phyloP scores from a whole-genome alignment of 768 basidiomycete genomes.

The Podaxis carcinomalis region DNA sequence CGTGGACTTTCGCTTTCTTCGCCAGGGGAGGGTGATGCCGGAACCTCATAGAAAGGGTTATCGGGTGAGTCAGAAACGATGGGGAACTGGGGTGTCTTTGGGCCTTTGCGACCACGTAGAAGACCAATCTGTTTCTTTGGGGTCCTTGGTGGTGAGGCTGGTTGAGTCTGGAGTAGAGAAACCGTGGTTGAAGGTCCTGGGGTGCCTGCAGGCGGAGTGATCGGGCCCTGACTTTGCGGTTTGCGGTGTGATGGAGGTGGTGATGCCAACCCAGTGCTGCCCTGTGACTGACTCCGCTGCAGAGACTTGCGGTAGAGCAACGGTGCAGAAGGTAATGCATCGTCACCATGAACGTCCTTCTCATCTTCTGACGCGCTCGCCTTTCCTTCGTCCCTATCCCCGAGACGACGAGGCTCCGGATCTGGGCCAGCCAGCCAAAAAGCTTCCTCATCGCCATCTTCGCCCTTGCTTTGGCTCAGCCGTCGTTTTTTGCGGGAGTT shows the following conservation, averaged over 20 bases:
- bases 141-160: conserved; percentile 36
- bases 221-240: conserved; percentile 1
- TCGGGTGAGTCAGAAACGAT: conserved; percentile 55
- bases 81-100: conserved; percentile 5
- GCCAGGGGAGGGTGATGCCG: conserved; percentile 25
- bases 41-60: conserved; percentile 58
- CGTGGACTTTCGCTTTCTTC: conserved; percentile 29
- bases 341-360: conserved; percentile 5
- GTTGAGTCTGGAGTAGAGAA: conserved; percentile 11
- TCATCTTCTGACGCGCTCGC: conserved; percentile 12
- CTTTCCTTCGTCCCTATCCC: conserved; percentile 11
- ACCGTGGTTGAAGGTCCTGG: conserved; percentile 7
- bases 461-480: conserved; percentile 23
- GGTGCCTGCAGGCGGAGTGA: conserved; percentile 1
- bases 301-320: conserved; percentile 30
- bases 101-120: conserved; percentile 15
- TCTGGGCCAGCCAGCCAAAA: conserved; percentile 41
- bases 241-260: conserved; percentile 65
- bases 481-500: conserved; percentile 36
- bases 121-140: conserved; percentile 25
- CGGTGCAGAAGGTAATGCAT: conserved; percentile 19
- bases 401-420: conserved; percentile 14
- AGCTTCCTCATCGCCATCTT: conserved; percentile 46
- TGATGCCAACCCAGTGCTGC: conserved; percentile 43
- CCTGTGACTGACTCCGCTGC: conserved; percentile 16